Evolutionary conservation across 495 filamentous ascomycete species (phyloP).

Genomic region (Apiosordaria backusii): DNA sequence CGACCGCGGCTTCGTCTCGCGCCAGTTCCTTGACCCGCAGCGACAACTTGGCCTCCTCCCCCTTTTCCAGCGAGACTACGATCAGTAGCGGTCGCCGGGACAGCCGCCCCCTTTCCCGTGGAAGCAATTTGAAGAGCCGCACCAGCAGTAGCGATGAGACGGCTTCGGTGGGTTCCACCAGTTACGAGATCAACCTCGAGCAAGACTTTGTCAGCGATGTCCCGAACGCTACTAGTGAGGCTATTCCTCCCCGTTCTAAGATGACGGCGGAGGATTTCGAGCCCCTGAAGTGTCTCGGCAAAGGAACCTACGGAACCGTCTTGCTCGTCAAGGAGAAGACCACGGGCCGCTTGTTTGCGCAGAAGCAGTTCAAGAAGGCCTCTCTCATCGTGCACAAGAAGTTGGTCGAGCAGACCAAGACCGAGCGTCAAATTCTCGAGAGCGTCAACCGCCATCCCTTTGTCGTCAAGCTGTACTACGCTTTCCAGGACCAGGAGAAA

Average conservation of each 20-base stretch:
- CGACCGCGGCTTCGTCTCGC: constrained; percentile 37
- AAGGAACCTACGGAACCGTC: constrained; percentile 92
- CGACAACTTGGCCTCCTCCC: constrained; percentile 36
- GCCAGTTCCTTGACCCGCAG: constrained; percentile 41
- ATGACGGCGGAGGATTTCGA: constrained; percentile 92
- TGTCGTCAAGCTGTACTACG: constrained; percentile 95
- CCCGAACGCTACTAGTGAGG: constrained; percentile 38
- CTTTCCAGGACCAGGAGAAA: constrained; percentile 97
- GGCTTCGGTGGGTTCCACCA: constrained; percentile 42
- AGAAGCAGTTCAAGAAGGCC: constrained; percentile 98
- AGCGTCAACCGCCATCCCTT: constrained; percentile 94
- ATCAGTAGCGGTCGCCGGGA: constrained; percentile 20
- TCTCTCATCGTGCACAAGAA: constrained; percentile 89
- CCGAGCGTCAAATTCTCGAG: constrained; percentile 89
- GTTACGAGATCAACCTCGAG: constrained; percentile 85
- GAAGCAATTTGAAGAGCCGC: constrained; percentile 19
- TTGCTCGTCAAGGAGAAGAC: constrained; percentile 81
- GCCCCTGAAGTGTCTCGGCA: constrained; percentile 89
- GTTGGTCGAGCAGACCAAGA: constrained; percentile 93
- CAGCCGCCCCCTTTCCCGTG: constrained; percentile 14
- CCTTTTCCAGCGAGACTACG: constrained; percentile 25
- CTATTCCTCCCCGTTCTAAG: constrained; percentile 55
- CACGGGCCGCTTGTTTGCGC: constrained; percentile 88
- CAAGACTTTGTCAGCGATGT: constrained; percentile 81
- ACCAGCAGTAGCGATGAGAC: constrained; percentile 42